These are phyloP conservation scores for Nitzschia palea DNA, from an alignment of 108 stramenopile species.

Conservation along the genomic window DNA sequence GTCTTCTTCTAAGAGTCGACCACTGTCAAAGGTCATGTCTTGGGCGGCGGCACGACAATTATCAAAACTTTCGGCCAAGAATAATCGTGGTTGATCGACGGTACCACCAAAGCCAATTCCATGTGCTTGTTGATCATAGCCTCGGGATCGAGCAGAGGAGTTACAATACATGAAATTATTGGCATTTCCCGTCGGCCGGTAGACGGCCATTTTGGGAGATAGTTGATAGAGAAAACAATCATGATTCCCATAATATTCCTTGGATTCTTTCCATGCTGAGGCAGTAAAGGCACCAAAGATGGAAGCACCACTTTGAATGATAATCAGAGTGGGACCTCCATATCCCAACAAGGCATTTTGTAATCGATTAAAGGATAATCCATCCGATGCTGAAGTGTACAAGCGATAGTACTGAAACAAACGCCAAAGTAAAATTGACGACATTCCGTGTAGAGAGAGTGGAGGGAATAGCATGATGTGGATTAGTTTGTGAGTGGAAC, in stretches of 20 bases:
- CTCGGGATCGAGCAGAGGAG: conserved; percentile 59
- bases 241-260: conserved; percentile 76
- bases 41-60: conserved; percentile 52
- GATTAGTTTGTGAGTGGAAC: background rate
- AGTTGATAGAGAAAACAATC: conserved; percentile 74
- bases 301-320: conserved; percentile 54
- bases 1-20: conserved; percentile 43
- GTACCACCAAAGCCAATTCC: conserved; percentile 89
- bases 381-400: conserved; percentile 79
- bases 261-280: conserved; percentile 75
- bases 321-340: conserved; percentile 74
- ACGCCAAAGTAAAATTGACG: background rate
- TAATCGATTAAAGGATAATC: conserved; percentile 77
- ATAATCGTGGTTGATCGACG: conserved; percentile 62
- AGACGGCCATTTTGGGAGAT: conserved; percentile 50
- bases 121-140: conserved; percentile 79
- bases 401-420: conserved; percentile 57
- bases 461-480: conserved; percentile 6
- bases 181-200: conserved; percentile 64
- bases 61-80: conserved; percentile 72
- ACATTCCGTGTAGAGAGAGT: background rate
- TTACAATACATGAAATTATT: conserved; percentile 82
- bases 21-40: conserved; percentile 77
- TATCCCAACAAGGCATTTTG: conserved; percentile 75
- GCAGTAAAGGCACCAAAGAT: conserved; percentile 63